phyloP scores from a whole-genome alignment of 2,329 filamentous ascomycete species.

The Volutella citrinella region DNA sequence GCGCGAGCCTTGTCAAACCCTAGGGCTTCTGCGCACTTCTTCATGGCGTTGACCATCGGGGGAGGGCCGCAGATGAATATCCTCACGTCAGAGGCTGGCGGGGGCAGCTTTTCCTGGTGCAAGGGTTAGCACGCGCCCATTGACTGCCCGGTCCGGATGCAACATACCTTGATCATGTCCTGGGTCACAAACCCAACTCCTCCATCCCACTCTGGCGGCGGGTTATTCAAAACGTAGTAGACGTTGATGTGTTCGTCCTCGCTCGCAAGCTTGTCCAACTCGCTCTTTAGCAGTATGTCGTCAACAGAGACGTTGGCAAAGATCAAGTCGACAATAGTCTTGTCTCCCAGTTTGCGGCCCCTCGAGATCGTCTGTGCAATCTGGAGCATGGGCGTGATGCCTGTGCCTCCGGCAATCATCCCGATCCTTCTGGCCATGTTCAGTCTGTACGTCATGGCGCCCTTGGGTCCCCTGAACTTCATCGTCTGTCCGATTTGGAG shows the following conservation, averaged over 20 bases:
- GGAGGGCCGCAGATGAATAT: slow-evolving; percentile 92
- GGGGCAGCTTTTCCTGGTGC: slow-evolving; percentile 70
- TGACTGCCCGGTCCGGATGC: slow-evolving; percentile 1
- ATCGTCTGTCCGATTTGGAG: slow-evolving; percentile 83
- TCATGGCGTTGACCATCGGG: slow-evolving; percentile 94
- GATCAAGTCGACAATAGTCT: slow-evolving; percentile 87
- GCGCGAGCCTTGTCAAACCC: slow-evolving; percentile 91
- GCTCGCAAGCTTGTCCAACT: slow-evolving; percentile 74
- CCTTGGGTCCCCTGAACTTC: slow-evolving; percentile 91
- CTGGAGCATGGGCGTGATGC: slow-evolving; percentile 98
- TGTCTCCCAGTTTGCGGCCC: slow-evolving; percentile 74
- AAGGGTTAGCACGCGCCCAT: slow-evolving; percentile 22
- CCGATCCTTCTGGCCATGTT: slow-evolving; percentile 97
- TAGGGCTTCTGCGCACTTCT: slow-evolving; percentile 87
- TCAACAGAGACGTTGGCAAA: slow-evolving; percentile 94
- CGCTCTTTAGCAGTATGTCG: slow-evolving; percentile 91
- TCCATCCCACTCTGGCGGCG: slow-evolving; percentile 85
- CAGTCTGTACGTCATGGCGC: slow-evolving; percentile 93
- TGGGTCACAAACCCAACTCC: slow-evolving; percentile 92
- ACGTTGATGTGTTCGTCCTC: slow-evolving; percentile 81
- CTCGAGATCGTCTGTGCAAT: slow-evolving; percentile 87
- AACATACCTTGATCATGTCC: slow-evolving; percentile 84
- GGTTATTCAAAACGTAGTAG: slow-evolving; percentile 96
- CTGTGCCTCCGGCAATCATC: slow-evolving; percentile 97
- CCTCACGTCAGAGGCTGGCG: slow-evolving; percentile 84